Base-by-base conservation (phyloP, 305 asterid genomes). In the Fraxinus sp. region DNA sequence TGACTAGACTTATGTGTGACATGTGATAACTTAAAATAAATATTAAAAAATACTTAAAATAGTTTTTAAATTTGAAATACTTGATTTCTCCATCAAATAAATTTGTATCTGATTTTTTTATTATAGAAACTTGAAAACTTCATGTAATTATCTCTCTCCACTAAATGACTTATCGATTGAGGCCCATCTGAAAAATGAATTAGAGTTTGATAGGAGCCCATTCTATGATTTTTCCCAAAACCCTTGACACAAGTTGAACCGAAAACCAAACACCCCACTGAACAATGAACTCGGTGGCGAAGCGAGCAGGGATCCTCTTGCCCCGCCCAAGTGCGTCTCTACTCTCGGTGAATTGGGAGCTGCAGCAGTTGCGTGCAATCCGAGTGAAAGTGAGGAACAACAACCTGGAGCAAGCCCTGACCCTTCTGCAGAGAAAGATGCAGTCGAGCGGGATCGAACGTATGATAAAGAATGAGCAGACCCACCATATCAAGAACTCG, bases 371-470 rank as follows among this genome's bases (percentile, higher is more conserved):
- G 85, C 87, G 97, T 55, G 93, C 94, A 76, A 92, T 94, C 75
- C 87, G 97, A 57, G 91, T 94, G 62, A 89, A 90, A 83, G 97
- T 94, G 57, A 20, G 78, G 13, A 86, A 89, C 85, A 90, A 89
- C 82, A 92, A 94, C 76, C 74, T 94, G 46, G 98, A 95, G 77
- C 91, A 83, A 77, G 92, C 94, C 0, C 24, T 91, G 77, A 18
- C 44, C 20, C 0, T 89, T 4, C 64, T 95, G 93, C 95, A 91
- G 85, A 90, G 93, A 91, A 92, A 90, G 89, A 95, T 95, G 98
- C 97, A 89, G 81, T 89, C 92, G 0, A 91, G 95, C 41, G 98
- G 98, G 55, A 94, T 91, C 18, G 98, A 95, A 77, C 89, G 99
- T 39, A 55, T 95, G 89, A 94, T 95, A 22, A 95, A 86, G 92